Evolutionary conservation across 371 early-diverging fungal species (phyloP).

Genomic region (Dentiscutata heterogama): DNA sequence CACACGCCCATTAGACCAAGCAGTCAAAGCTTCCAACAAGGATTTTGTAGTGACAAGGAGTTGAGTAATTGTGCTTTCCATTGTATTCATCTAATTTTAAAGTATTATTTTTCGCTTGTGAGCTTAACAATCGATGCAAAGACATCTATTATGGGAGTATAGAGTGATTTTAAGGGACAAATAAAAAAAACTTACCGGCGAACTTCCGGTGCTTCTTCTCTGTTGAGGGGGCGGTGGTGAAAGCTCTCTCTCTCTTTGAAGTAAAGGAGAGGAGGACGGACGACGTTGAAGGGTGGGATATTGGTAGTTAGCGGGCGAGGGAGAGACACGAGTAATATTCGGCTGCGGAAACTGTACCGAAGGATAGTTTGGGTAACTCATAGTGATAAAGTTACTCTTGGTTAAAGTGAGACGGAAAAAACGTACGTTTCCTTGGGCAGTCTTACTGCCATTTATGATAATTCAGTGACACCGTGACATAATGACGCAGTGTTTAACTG

Average conservation of each 20-base stretch:
- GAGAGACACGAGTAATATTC: slow-evolving; percentile 10
- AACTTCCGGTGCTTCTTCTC: slow-evolving; percentile 39
- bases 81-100: slow-evolving; percentile 56
- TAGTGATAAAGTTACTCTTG: neutral
- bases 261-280: slow-evolving; percentile 41
- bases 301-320: neutral
- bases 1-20: slow-evolving; percentile 60
- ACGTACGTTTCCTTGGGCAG: no score
- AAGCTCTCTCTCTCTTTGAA: slow-evolving; percentile 13
- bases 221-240: slow-evolving; percentile 4
- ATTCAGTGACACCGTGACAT: no score
- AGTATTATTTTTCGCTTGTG: no score
- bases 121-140: neutral
- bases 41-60: slow-evolving; percentile 66
- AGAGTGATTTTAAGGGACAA: neutral
- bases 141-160: neutral
- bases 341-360: neutral
- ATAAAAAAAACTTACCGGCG: slow-evolving; percentile 30
- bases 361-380: slow-evolving; percentile 17
- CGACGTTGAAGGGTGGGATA: slow-evolving; percentile 8
- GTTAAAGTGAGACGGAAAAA: no score
- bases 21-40: slow-evolving; percentile 65
- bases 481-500: no score
- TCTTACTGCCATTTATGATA: no score
- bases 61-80: slow-evolving; percentile 64